Evolutionary conservation across 176 grass and related monocot genomes (phyloP), one percentile per base, ranked within the genome.

Genomic region (Oryza longistaminata): DNA sequence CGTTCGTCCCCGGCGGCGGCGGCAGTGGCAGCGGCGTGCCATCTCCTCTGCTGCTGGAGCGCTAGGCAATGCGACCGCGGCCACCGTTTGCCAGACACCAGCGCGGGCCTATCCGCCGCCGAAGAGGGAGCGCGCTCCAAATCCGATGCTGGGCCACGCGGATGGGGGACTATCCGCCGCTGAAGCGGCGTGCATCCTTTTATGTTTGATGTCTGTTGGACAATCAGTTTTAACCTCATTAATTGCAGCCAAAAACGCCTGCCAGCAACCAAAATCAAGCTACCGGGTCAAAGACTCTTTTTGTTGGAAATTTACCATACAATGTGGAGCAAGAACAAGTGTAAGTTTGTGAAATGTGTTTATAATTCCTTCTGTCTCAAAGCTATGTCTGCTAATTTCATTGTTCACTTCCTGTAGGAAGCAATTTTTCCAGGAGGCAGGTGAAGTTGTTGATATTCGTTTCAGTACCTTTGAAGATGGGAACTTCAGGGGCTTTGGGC

Each of bases 261-360:
- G 83, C 17, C n/a, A 83, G 29, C 24, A 82, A 80, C 40, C 75
- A 92, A 82, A 90, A 31, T 70, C 85, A 81, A 44, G 4, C 39
- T 55, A 27, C 79, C 82, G 90, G 79, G 39, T 92, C 90, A 21
- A 92, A 90, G 68, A 92, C 93, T 9, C 1, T 95, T 74, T 95
- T 90, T 75, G 79, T 95, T 78, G 90, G 90, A 65, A 95, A 95
- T 71, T 70, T 95, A 64, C 70, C 90, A 17, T 95, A 74, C 21
- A 24, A 5, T 71, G 50, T 79, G 76, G 85, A 89, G 11, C 42
- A 35, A 52, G 90, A 92, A 42, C 82, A 92, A 74, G 75, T 95
- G 93, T 95, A 86, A 80, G 90, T 92, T 77, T 68, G 33, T 82
- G 60, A 68, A 74, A 43, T 76, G 3, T 65, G 52, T 40, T 61